Conservation (phyloP, 192 early-diverging fungal genomes). For the Coemansia sp. region DNA sequence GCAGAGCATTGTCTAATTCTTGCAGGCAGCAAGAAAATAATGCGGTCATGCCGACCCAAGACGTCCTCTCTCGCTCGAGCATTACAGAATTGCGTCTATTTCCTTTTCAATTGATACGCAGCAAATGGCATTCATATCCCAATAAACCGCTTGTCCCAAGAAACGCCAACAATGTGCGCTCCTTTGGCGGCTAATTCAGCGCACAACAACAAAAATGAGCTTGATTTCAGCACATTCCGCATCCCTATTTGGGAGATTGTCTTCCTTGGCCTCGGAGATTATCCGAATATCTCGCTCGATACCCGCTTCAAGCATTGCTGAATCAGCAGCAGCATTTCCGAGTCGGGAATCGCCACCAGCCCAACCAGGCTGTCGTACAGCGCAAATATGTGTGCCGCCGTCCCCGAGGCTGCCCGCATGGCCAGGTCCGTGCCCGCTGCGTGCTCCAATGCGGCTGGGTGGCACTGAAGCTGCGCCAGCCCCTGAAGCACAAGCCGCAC, state of each 20-base stretch:
- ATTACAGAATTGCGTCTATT: constrained; percentile 7
- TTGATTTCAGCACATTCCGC: not conserved
- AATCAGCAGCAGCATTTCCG: constrained; percentile 10
- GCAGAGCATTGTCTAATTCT: not conserved
- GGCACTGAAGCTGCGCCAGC: constrained; percentile 30
- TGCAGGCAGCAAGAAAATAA: too few species aligned
- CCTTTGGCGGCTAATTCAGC: constrained; percentile 2
- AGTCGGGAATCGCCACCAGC: constrained; percentile 21
- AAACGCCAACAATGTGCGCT: not conserved
- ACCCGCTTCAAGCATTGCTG: constrained; percentile 32
- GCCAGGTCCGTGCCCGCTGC: not conserved
- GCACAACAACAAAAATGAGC: not conserved
- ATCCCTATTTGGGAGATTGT: not conserved
- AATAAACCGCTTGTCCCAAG: not conserved
- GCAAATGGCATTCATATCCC: not conserved
- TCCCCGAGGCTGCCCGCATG: constrained; percentile 1
- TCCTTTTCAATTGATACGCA: not conserved
- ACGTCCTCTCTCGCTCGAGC: not conserved
- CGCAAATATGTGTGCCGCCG: constrained; percentile 28
- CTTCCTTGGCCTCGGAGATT: constrained; percentile 2
- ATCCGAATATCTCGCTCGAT: constrained; percentile 22
- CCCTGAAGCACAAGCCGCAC: constrained; percentile 27
- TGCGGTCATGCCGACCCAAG: not conserved
- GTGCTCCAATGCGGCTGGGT: constrained; percentile 9
- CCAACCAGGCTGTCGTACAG: constrained; percentile 29